Percentiles rank a stretch among this genome's conserved stretches.
These are phyloP conservation scores for Nicotiana tabacum DNA, from an alignment of 257 asterid genomes.

Conservation along the genomic window DNA sequence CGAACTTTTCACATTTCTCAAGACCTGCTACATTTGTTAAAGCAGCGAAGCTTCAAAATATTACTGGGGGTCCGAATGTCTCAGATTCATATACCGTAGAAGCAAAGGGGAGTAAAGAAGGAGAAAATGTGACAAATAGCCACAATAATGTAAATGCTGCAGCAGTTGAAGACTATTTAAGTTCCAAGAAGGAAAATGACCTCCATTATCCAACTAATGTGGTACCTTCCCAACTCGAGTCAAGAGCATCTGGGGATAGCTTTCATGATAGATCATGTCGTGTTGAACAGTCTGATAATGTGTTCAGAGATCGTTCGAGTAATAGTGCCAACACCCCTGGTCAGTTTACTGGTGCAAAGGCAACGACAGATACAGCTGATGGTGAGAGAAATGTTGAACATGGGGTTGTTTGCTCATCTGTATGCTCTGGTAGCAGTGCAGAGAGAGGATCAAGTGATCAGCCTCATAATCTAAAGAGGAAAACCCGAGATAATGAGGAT, in stretches of 20 bases:
- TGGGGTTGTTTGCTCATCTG: constrained; percentile 76
- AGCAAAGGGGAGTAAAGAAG: constrained; percentile 29
- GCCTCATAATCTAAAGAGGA: constrained; percentile 56
- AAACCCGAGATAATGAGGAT: constrained; percentile 52
- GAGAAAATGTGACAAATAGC: constrained; percentile 19
- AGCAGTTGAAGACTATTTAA: constrained; percentile 20
- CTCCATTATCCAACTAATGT: constrained; percentile 25
- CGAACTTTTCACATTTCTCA: constrained; percentile 74
- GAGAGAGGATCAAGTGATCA: constrained; percentile 70
- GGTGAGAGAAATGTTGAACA: constrained; percentile 54
- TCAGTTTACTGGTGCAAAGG: constrained; percentile 16
- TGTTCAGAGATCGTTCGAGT: constrained; percentile 27
- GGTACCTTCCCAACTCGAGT: constrained; percentile 12
- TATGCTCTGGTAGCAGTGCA: constrained; percentile 76
- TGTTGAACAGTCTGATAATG: constrained; percentile 30
- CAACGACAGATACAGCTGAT: constrained; percentile 28
- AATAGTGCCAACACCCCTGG: constrained; percentile 32
- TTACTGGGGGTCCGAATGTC: constrained; percentile 31
- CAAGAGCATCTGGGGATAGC: constrained; percentile 25
- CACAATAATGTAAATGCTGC: constrained; percentile 28
- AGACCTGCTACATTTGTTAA: constrained; percentile 50
- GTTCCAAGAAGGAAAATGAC: constrained; percentile 24
- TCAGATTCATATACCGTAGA: constrained; percentile 31
- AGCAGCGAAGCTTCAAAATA: constrained; percentile 28
- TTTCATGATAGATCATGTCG: constrained; percentile 22